phyloP scores from a whole-genome alignment of 371 early-diverging fungal genomes.

The Circinella umbellata region DNA sequence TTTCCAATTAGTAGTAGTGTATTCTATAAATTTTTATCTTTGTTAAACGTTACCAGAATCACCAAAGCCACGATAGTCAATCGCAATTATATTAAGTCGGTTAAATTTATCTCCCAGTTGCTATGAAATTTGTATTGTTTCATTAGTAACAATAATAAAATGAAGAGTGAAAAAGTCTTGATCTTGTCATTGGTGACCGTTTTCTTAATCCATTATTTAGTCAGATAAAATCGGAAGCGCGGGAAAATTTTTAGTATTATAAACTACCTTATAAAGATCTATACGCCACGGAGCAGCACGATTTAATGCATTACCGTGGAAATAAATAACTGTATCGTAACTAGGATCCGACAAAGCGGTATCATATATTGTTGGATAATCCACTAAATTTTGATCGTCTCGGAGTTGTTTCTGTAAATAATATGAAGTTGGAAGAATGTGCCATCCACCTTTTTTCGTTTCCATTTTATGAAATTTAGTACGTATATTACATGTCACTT shows the following conservation, averaged over 20 bases:
- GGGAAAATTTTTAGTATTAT: not conserved
- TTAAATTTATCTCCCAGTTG: slow-evolving; percentile 31
- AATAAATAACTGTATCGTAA: slow-evolving; percentile 46
- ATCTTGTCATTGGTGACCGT: too few relatives aligned
- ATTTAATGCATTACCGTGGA: slow-evolving; percentile 53
- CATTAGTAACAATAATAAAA: too few relatives aligned
- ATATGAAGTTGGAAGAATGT: slow-evolving; percentile 43
- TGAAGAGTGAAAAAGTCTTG: too few relatives aligned
- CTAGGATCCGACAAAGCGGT: slow-evolving; percentile 29
- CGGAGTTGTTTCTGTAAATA: slow-evolving; percentile 29
- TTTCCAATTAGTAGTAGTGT: not conserved
- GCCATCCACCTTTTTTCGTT: slow-evolving; percentile 42
- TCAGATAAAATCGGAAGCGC: not conserved
- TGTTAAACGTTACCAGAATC: slow-evolving; percentile 36
- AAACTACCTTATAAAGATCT: slow-evolving; percentile 45
- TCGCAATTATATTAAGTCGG: slow-evolving; percentile 39
- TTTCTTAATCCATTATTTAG: not conserved
- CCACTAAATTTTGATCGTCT: slow-evolving; percentile 8
- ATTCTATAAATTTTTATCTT: not conserved
- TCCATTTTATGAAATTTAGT: not conserved
- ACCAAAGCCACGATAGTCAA: slow-evolving; percentile 57
- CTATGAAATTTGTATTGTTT: slow-evolving; percentile 3
- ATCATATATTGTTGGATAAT: slow-evolving; percentile 27
- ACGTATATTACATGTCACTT: not conserved
- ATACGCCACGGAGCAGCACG: slow-evolving; percentile 51